Percentiles rank a stretch among this genome's conserved stretches.
Evolutionary conservation across 768 basidiomycete genomes (phyloP).

Genomic region (Agaricus subrufescens): DNA sequence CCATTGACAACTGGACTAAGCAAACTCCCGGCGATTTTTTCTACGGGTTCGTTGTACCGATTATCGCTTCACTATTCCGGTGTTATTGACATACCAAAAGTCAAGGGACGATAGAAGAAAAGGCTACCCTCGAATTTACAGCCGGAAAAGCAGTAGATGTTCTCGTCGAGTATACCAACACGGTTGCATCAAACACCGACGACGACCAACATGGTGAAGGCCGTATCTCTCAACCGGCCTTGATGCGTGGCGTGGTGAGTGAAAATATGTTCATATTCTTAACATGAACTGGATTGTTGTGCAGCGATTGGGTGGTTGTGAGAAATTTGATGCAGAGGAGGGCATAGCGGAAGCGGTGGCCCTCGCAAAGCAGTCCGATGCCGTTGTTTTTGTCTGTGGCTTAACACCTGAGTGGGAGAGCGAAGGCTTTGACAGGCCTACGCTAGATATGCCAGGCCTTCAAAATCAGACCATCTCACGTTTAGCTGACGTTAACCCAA

Average conservation of each 20-base stretch:
- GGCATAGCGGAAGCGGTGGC: conserved; percentile 54
- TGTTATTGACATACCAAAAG: conserved; percentile 19
- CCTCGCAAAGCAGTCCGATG: conserved; percentile 49
- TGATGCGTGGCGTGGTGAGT: conserved; percentile 66
- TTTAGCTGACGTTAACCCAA: conserved; percentile 49
- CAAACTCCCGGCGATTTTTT: conserved; percentile 67
- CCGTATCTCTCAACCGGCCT: conserved; percentile 52
- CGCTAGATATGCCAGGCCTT: conserved; percentile 51
- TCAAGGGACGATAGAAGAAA: conserved; percentile 65
- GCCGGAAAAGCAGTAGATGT: conserved; percentile 47
- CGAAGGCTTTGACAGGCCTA: conserved; percentile 68
- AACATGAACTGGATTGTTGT: neutral
- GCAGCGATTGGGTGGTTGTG: conserved; percentile 64
- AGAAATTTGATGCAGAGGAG: conserved; percentile 52
- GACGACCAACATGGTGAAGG: conserved; percentile 35
- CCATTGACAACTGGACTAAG: conserved; percentile 69
- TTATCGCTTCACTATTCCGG: neutral
- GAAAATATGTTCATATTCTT: neutral
- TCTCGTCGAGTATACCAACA: conserved; percentile 64
- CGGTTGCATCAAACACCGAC: conserved; percentile 39
- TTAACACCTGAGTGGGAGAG: conserved; percentile 72
- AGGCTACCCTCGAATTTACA: conserved; percentile 39
- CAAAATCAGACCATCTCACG: conserved; percentile 55
- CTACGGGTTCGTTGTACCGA: conserved; percentile 44
- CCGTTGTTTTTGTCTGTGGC: conserved; percentile 55